These are phyloP conservation scores for Beauveria asiatica DNA, from an alignment of 2,329 filamentous ascomycete genomes.

Conservation along the genomic window DNA sequence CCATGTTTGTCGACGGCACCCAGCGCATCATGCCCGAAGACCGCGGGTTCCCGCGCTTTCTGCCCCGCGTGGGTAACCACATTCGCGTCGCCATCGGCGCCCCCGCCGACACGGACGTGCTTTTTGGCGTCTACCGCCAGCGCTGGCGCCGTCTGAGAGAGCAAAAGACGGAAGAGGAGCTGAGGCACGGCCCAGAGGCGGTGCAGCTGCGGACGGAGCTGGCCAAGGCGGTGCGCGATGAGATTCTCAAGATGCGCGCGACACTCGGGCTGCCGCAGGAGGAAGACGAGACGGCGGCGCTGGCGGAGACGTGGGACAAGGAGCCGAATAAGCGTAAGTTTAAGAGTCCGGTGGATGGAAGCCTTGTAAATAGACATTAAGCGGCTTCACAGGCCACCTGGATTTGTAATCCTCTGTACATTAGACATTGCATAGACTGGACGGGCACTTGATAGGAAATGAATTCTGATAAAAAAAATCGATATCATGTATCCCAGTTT, in stretches of 20 bases:
- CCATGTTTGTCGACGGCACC: slow-evolving; percentile 90
- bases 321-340: slow-evolving; percentile 40
- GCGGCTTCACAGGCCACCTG: background rate
- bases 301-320: slow-evolving; percentile 72
- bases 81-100: slow-evolving; percentile 74
- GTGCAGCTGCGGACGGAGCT: slow-evolving; percentile 65
- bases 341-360: slow-evolving; percentile 46
- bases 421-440: background rate
- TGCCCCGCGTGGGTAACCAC: slow-evolving; percentile 65
- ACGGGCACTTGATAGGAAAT: background rate
- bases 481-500: slow-evolving; percentile 1
- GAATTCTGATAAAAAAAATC: background rate
- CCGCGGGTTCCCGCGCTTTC: slow-evolving; percentile 67
- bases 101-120: slow-evolving; percentile 59
- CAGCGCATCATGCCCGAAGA: slow-evolving; percentile 84
- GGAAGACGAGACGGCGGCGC: slow-evolving; percentile 65
- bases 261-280: slow-evolving; percentile 63
- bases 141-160: slow-evolving; percentile 63
- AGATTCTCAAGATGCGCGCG: slow-evolving; percentile 70
- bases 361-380: slow-evolving; percentile 35
- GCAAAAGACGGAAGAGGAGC: slow-evolving; percentile 38
- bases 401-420: background rate
- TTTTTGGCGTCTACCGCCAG: slow-evolving; percentile 69
- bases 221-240: slow-evolving; percentile 65
- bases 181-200: slow-evolving; percentile 50